Evolutionary conservation across 2,329 filamentous ascomycete species (phyloP), one percentile per base, ranked within the genome.

Genomic region (Nothophoma quercina): DNA sequence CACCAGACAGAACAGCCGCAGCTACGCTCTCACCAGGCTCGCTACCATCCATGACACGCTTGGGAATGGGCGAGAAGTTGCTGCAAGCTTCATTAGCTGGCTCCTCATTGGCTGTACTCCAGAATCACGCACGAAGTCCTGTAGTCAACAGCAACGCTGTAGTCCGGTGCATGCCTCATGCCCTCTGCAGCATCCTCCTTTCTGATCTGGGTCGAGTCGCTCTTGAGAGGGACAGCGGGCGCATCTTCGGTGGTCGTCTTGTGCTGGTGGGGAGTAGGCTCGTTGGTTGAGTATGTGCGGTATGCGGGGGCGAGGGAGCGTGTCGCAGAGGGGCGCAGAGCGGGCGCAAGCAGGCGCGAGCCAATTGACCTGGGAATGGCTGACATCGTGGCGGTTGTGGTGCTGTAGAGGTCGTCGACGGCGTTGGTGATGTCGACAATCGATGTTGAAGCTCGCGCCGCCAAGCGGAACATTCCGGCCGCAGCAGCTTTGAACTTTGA

Each of bases 61-160:
- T 93, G 52, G 95, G 93, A 18, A 97, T 87, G 16, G 93, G 95
- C 1, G 93, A 96, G 77, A 91, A 99, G 71, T 86, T 87, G 55
- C 93, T 97, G 70, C 36, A 32, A 28, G 51, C 23, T 34, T 39
- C 36, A 60, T 75, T 54, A 74, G 68, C 49, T 46, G 48, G 45
- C 39, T 30, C 36, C 26, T 38, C 13, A 43, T 23, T 19, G 39
- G 36, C 13, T 41, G 32, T 7, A 15, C 7, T 47, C 10, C 13
- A 10, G 34, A 7, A 23, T 19, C 58, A 68, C 88, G 73, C 84
- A 97, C 93, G 93, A 97, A 61, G 91, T 96, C 59, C 90, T 90
- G 78, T 92, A 93, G 77, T 98, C 93, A 66, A 90, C 83, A 42
- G 87, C 87, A 34, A 88, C 88, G 62, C 84, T 83, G 75, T 96